Evolutionary conservation across 805 yeast species (phyloP), one percentile per base, ranked within the genome.

Genomic region (Metschnikowia matae): DNA sequence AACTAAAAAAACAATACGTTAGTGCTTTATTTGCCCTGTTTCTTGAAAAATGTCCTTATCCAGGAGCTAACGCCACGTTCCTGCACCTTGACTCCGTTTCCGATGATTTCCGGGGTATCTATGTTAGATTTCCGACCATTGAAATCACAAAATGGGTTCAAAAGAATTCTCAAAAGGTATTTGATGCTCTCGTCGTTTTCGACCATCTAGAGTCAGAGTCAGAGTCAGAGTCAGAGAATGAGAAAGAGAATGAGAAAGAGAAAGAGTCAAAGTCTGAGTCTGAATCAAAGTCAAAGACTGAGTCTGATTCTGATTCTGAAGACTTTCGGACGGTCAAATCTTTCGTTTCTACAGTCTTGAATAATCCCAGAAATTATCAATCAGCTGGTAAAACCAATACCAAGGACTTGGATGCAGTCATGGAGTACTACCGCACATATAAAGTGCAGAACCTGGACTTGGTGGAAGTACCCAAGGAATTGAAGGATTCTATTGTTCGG

Each of bases 401-500:
- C 2, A 73, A 68, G 45, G 72, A 67, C 51, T 55, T 70, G 48
- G 71, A 66, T 44, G 63, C 68, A 50, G 73, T 68, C 13, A 59
- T 68, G 56, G 61, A 65, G 31, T 67, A 68, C 57, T 70, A 67
- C 54, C 62, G 58, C 43, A 61, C 60, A 32, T 83, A 84, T 60
- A 72, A 75, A 48, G 78, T 84, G 32, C 85, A 84, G 59, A 71
- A 74, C n/a, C 66, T 69, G 42, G 87, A 83, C 57, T 62, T 84
- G 48, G 66, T 73, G 13, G 87, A 81, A 54, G 77, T 83, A 3
- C 87, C 88, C 2, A 63, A 66, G 21, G 77, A 78, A 23, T 68
- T 79, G 70, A 63, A 77, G 41, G 83, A 81, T 18, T 68, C 67
- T n/a, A 78, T 83, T 35, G 75, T 71, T 17, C 71, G 73, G 49